Base-by-base conservation (phyloP, 2,329 filamentous ascomycete species). In the Curvularia sp. region DNA sequence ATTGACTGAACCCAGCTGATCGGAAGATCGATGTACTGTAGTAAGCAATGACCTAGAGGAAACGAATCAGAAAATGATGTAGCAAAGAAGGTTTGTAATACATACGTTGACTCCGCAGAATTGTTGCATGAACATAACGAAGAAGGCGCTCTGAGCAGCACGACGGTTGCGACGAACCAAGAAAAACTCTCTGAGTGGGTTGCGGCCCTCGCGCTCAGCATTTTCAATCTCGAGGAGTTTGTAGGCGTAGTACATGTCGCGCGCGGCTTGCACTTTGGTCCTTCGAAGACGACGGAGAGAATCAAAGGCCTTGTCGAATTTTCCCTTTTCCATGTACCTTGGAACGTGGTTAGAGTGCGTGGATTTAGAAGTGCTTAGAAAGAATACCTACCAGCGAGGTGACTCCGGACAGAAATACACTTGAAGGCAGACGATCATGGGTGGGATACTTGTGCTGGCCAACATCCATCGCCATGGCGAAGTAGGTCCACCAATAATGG, bases 181-280 rank as follows among this genome's bases (percentile, higher is more conserved):
- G 63, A 77, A 73, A 53, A 76, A 71, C 18, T 77, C 75, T 28
- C 67, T 73, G 51, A 72, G 72, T 1, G 69, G 47, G 59, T 56
- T 77, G 48, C 61, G 69, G 59, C 63, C 75, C 12, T 65, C 77
- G 57, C 69, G 76, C 38, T 74, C 65, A 35, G 67, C 72, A 12
- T 69, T 71, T 67, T 74, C 78, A 49, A 70, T 75, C 64, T 71
- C 74, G 60, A 70, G 75, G 52, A 76, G 63, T 44, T 73, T 71
- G 43, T 72, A 70, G 1, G 73, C 74, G 66, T 86, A 86, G 76
- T 85, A 87, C 63, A 83, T 79, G 60, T 86, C 84, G 38, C 84
- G 75, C 0, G 83, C 83, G 1, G 84, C 85, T 59, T 85, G 83
- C 18, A 87, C 76, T 13, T 83, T 78, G 22, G 80, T 80, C 24